Base-by-base conservation (phyloP, 192 early-diverging fungal genomes). In the Entomortierella lignicola region DNA sequence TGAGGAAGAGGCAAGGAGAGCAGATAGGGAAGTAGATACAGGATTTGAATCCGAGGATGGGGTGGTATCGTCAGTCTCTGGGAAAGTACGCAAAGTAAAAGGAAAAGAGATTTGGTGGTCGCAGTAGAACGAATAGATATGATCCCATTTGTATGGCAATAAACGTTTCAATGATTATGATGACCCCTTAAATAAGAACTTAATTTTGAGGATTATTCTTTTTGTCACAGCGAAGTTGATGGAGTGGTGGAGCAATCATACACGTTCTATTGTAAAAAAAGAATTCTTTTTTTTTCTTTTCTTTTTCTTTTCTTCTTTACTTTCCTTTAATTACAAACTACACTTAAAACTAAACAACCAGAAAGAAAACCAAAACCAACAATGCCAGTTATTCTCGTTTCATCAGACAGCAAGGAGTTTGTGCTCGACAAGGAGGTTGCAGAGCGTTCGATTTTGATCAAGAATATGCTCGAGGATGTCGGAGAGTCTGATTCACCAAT, bases 381-480 rank as follows among this genome's bases (percentile, higher is more conserved):
- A n/a, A n/a, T 71, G 69, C 47, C 59, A 41, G 77, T 91, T 37
- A 90, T 82, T 29, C 88, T 94, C 53, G 71, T 85, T 59, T 91
- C 90, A 30, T 93, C 89, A 5, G 92, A 94, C 69, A 79, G 77
- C 25, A 74, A 85, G 44, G 72, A 88, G 47, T 93, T 92, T 51
- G 81, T 69, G 39, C 90, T 94, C 37, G 85, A 88, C 34, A 85
- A 85, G 80, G 84, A 85, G 44, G 88, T 93, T 8, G 91, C 91
- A n/a, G 81, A 85, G 63, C 91, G 91, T 72, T 93, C 92, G 53
- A 81, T 89, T 23, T 82, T 95, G 58, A 91, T 96, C 82, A 92
- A 90, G 70, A 94, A 93, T 82, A 86, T 95, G 89, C 82, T 95
- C 30, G 93, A 92, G 81, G 85, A 94, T 64, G 82, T 92, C 44